A percentile compares a stretch with the other conserved stretches of the same genome.
These are phyloP conservation scores for Silene latifolia DNA, from an alignment of 148 eudicot species.

Conservation along the genomic window DNA sequence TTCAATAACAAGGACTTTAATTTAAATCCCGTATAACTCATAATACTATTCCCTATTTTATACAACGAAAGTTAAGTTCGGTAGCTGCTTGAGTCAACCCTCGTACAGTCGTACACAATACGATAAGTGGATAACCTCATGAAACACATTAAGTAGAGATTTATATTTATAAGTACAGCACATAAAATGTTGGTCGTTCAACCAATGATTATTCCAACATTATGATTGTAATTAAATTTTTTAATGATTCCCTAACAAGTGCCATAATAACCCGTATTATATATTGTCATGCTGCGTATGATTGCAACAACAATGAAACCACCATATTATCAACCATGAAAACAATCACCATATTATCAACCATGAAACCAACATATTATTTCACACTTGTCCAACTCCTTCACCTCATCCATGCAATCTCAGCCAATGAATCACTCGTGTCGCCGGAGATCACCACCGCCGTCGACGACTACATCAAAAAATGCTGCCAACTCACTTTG, in stretches of 20 bases:
- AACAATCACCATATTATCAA: neutral
- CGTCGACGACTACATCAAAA: slow-evolving; percentile 8
- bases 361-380: slow-evolving; percentile 6
- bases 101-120: no score
- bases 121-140: neutral
- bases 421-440: neutral
- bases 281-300: neutral
- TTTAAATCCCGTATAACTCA: no score
- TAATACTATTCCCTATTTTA: no score
- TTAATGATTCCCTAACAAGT: neutral
- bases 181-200: no score
- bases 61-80: no score
- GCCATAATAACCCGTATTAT: neutral
- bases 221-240: no score
- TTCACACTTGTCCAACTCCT: neutral
- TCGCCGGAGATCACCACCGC: neutral
- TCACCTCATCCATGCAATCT: neutral
- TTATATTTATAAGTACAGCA: no score
- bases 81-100: no score
- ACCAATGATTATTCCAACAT: no score
- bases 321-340: neutral
- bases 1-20: no score
- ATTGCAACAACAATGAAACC: neutral
- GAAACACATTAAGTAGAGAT: neutral
- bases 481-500: slow-evolving; percentile 34